These are phyloP conservation scores for Macroventuria anomochaeta DNA, from an alignment of 2,329 filamentous ascomycete species.

Conservation along the genomic window DNA sequence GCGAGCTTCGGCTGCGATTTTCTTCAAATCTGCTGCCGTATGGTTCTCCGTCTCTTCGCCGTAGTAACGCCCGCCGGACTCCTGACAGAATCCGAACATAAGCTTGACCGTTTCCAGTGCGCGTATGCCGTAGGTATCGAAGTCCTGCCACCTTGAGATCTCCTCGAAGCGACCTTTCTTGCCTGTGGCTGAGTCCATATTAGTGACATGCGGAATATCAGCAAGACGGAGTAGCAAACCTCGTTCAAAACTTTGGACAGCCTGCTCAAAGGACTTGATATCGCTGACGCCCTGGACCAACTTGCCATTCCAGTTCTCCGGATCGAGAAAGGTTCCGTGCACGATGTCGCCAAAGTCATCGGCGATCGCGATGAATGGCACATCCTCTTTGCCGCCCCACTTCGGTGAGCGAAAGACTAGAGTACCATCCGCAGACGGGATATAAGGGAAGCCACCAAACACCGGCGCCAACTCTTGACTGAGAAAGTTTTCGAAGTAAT, in stretches of 20 bases:
- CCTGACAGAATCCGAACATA: slow-evolving; percentile 32
- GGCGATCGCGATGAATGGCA: slow-evolving; percentile 51
- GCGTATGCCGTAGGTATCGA: slow-evolving; percentile 27
- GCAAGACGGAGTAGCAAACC: slow-evolving; percentile 25
- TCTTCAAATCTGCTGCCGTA: slow-evolving; percentile 28
- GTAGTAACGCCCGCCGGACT: slow-evolving; percentile 28
- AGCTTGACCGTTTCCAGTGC: slow-evolving; percentile 27
- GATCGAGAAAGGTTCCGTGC: slow-evolving; percentile 54
- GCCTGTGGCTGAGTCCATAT: slow-evolving; percentile 18
- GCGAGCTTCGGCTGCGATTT: slow-evolving; percentile 22
- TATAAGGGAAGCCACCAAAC: slow-evolving; percentile 53
- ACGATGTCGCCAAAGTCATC: slow-evolving; percentile 57
- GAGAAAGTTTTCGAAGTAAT: slow-evolving; percentile 54
- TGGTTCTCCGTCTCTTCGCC: slow-evolving; percentile 24
- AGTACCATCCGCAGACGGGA: slow-evolving; percentile 46
- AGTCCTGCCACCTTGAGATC: slow-evolving; percentile 21
- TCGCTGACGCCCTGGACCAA: slow-evolving; percentile 51
- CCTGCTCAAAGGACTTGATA: slow-evolving; percentile 38
- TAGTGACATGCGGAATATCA: not conserved
- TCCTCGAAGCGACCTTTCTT: slow-evolving; percentile 30
- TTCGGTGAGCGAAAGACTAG: slow-evolving; percentile 48
- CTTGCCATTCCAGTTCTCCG: slow-evolving; percentile 46
- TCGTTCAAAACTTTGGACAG: slow-evolving; percentile 46
- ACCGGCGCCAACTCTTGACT: slow-evolving; percentile 42
- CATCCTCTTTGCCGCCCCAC: slow-evolving; percentile 51